Evolutionary conservation across 1,139 yeast genomes (phyloP).

Genomic region (Suhomyces chickasaworum): DNA sequence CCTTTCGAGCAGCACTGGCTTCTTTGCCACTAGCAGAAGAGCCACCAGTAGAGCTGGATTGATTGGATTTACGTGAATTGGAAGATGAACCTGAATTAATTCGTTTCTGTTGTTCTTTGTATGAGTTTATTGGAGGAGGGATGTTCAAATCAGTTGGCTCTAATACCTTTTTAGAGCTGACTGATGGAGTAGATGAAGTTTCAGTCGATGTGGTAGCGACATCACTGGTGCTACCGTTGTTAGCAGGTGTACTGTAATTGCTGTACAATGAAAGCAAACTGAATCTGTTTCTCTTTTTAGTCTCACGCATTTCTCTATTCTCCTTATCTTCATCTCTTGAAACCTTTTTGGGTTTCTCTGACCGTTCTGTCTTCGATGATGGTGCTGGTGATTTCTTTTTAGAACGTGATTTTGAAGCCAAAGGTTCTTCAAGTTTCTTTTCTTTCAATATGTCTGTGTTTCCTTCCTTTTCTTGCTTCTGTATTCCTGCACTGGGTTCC

Average conservation of each 20-base stretch:
- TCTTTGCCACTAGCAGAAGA: slow-evolving; percentile 44
- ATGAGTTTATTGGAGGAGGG: slow-evolving; percentile 4
- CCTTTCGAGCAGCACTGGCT: slow-evolving; percentile 74
- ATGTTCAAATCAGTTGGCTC: slow-evolving; percentile 45
- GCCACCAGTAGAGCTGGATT: slow-evolving; percentile 17
- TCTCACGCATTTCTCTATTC: slow-evolving; percentile 27
- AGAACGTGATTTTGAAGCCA: slow-evolving; percentile 7
- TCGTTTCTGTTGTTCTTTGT: slow-evolving; percentile 18
- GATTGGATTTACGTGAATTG: slow-evolving; percentile 18
- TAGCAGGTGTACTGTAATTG: slow-evolving; percentile 31
- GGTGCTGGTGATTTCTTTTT: slow-evolving; percentile 8
- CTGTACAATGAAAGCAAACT: slow-evolving; percentile 56
- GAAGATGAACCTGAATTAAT: slow-evolving; percentile 20
- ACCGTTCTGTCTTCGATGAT: slow-evolving; percentile 1
- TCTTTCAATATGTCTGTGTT: slow-evolving; percentile 4
- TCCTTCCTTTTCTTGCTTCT: slow-evolving; percentile 1
- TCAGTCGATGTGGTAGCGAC: slow-evolving; percentile 16
- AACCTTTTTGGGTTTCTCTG: slow-evolving; percentile 11
- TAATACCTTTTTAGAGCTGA: slow-evolving; percentile 34
- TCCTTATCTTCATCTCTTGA: slow-evolving; percentile 26
- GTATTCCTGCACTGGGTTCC: neutral
- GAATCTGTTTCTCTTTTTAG: slow-evolving; percentile 50
- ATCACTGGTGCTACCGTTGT: slow-evolving; percentile 6
- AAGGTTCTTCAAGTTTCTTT: slow-evolving; percentile 11
- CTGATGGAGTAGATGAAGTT: slow-evolving; percentile 15